These are phyloP conservation scores for Forsythia suspensa DNA, from an alignment of 257 asterid species.

Conservation along the genomic window DNA sequence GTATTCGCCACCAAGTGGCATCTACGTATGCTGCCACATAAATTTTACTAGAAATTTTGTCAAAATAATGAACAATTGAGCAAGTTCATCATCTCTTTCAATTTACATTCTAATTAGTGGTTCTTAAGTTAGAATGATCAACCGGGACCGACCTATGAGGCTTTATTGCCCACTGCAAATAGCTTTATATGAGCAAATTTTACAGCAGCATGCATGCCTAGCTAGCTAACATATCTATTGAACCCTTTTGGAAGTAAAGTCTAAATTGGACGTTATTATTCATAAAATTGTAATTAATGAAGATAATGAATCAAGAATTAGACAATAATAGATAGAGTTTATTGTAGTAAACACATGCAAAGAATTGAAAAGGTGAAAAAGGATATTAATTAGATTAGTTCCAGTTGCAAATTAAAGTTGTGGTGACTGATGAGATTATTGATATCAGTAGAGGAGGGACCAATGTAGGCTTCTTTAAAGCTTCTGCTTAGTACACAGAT, in stretches of 20 bases:
- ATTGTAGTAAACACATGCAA: background rate
- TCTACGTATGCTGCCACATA: slow-evolving; percentile 26
- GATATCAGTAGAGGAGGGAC: slow-evolving; percentile 63
- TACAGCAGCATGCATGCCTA: slow-evolving; percentile 25
- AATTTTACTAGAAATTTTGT: slow-evolving; percentile 4
- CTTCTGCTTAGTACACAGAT: slow-evolving; percentile 52
- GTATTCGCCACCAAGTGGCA: slow-evolving; percentile 53
- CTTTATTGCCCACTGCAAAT: slow-evolving; percentile 37
- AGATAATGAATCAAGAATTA: background rate
- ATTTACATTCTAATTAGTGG: slow-evolving; percentile 26
- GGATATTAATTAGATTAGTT: slow-evolving; percentile 8
- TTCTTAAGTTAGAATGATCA: slow-evolving; percentile 32
- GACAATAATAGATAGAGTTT: background rate
- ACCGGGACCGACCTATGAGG: slow-evolving; percentile 58
- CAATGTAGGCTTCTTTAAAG: slow-evolving; percentile 62
- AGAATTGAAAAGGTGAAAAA: background rate
- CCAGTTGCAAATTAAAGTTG: slow-evolving; percentile 9
- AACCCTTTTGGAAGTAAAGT: background rate
- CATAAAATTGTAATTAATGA: background rate
- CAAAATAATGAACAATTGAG: slow-evolving; percentile 16
- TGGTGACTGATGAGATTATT: slow-evolving; percentile 48
- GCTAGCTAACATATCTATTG: background rate
- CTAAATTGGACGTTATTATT: background rate
- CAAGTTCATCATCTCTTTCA: slow-evolving; percentile 23
- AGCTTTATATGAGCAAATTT: slow-evolving; percentile 31